These are phyloP conservation scores for Omphalotus guepiniiformis DNA, from an alignment of 768 basidiomycete genomes.

Conservation along the genomic window DNA sequence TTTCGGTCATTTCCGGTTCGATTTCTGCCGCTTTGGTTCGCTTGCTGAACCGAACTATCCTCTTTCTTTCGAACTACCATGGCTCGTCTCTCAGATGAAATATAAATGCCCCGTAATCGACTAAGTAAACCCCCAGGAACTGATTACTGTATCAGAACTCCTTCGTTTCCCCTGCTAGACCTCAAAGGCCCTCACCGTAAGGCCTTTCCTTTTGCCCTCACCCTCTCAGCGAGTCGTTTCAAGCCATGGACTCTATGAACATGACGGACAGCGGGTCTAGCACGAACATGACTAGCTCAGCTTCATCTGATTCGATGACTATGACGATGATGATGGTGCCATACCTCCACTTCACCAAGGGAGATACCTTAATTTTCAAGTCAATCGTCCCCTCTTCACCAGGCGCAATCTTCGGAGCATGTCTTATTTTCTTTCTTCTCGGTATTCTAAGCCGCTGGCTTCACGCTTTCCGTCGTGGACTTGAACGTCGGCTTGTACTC, in stretches of 20 bases:
- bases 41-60: too few relatives aligned
- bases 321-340: background rate
- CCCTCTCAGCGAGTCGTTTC: too few relatives aligned
- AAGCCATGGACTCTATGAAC: background rate
- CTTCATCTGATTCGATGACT: background rate
- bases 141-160: too few relatives aligned
- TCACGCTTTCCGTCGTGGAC: slow-evolving; percentile 4
- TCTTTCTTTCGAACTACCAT: too few relatives aligned
- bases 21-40: too few relatives aligned
- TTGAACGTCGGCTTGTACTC: background rate
- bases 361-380: slow-evolving; percentile 5
- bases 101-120: too few relatives aligned
- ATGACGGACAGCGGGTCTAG: background rate
- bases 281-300: background rate
- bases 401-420: slow-evolving; percentile 10
- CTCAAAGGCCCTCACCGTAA: too few relatives aligned
- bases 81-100: too few relatives aligned
- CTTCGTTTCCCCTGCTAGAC: too few relatives aligned
- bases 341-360: slow-evolving; percentile 9
- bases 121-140: too few relatives aligned
- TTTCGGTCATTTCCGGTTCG: too few relatives aligned
- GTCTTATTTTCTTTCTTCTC: slow-evolving; percentile 8
- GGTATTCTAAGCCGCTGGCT: slow-evolving; percentile 6
- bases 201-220: too few relatives aligned
- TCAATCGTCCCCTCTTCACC: slow-evolving; percentile 8